Evolutionary conservation across 352 stramenopile species (phyloP).

Genomic region (Phytopythium sindhum): DNA sequence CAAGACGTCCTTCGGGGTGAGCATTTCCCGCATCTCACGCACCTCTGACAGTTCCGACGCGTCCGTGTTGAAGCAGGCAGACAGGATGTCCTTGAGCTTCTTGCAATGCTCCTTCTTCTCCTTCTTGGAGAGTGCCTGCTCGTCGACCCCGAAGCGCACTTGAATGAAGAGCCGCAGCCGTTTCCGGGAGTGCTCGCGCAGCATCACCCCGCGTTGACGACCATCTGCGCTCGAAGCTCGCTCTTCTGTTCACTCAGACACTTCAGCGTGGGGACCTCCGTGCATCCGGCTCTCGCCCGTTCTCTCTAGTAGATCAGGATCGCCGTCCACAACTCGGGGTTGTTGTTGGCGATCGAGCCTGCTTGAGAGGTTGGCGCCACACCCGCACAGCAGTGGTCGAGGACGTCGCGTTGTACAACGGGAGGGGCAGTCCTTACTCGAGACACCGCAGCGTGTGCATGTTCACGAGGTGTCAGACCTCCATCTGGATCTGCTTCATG

Average conservation of each 20-base stretch:
- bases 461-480: too few species aligned
- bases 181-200: slow-evolving; percentile 6
- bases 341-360: slow-evolving; percentile 5
- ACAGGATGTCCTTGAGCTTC: slow-evolving; percentile 9
- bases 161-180: neutral
- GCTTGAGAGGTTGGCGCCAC: slow-evolving; percentile 5
- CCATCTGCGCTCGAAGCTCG: too few species aligned
- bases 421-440: slow-evolving; percentile 2
- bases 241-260: too few species aligned
- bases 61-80: slow-evolving; percentile 7
- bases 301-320: too few species aligned
- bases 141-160: too few species aligned
- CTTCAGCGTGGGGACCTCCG: too few species aligned
- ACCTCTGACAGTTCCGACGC: neutral
- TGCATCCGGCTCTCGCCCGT: too few species aligned
- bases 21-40: slow-evolving; percentile 6
- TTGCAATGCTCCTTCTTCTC: too few species aligned
- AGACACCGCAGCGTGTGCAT: too few species aligned
- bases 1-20: neutral
- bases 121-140: too few species aligned
- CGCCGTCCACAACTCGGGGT: slow-evolving; percentile 15
- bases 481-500: too few species aligned
- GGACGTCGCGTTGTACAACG: slow-evolving; percentile 10
- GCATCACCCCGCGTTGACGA: slow-evolving; percentile 11
- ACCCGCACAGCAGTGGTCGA: slow-evolving; percentile 11